Evolutionary conservation across 2,329 filamentous ascomycete species (phyloP), one percentile per base, ranked within the genome.

Genomic region (Aspergillus floridensis): DNA sequence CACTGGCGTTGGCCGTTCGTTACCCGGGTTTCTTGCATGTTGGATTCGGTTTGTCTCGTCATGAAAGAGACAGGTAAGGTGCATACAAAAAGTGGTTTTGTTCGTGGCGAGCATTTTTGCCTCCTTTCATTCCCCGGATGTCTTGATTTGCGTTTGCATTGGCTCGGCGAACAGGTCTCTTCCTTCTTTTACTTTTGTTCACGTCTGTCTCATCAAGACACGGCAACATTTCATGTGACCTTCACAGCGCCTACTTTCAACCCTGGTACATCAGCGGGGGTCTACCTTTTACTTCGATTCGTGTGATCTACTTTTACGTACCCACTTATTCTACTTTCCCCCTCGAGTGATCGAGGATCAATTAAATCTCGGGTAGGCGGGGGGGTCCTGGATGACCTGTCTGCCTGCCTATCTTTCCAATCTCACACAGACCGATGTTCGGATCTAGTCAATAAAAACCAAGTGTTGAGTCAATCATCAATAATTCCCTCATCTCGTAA

Each of bases 1-100:
- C 59, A 59, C 50, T 61, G 57, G 59, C 55, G 55, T 59, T 58
- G 54, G 54, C 60, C 51, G 52, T 46, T 29, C 26, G 10, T 29
- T 62, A 50, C 57, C 35, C 44, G 55, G 57, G 51, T 58, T 53
- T 50, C 19, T 53, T 61, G 29, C 59, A 60, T 57, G 51, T 21
- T 49, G 24, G 41, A 19, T 19, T 50, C 50, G 32, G 21, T 29
- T 29, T 32, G 55, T 60, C 47, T 44, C 38, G 14, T 29, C 26
- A 29, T 8, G 5, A 44, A 44, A 44, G 38, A 49, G 48, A 57
- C 49, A 41, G 26, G 26, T 29, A 29, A 29, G 35, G 24, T 19
- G 59, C 48, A 22, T 55, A 29, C 35, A 55, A 58, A 58, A 60
- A 56, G 56, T 58, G 53, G 7, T 29, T 59, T 55, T 22, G 49